Evolutionary conservation across 176 grass and related monocot species (phyloP), one percentile per base, ranked within the genome.

Genomic region (Aegilops longissima): DNA sequence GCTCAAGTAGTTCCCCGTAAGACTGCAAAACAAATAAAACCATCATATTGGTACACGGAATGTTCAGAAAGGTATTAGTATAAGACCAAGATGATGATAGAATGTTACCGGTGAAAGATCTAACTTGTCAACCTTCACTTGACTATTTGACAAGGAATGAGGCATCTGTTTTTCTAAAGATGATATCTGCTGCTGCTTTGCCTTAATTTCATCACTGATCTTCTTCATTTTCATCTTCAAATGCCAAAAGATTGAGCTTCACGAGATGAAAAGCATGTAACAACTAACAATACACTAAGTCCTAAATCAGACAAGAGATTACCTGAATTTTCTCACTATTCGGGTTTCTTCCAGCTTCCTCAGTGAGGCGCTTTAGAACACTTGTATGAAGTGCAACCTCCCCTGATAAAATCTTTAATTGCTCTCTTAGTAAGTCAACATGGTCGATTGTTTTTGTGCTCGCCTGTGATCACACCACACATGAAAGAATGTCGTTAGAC

Each of bases 351-450:
- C 73, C 83, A 65, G 97, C 92, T 86, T 96, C 97, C 33, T 99
- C 97, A 14, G 87, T 68, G 44, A 99, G 90, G 56, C 89, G 89
- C 63, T 96, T 99, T 71, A 99, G 64, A 90, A 93, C 83, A 91
- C 97, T 99, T 65, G 87, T 93, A 70, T 99, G 90, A 84, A 99
- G 94, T 74, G 97, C 90, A 18, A 99, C 97, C 82, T 99, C 97
- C 83, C 97, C 94, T 42, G 97, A 90, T 49, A 99, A 71, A 94
- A 99, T 97, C 70, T 99, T 99, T 77, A 99, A 80, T 78, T 99
- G 97, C 52, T 99, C 97, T 89, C 92, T 93, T 58, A 97, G 73
- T 65, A 96, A 94, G 88, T 99, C 97, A 74, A 97, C 87, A 77
- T 96, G 94, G 82, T 98, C 97, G 74, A 94, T 91, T 14, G 88